Base-by-base conservation (phyloP, 768 basidiomycete genomes). In the Suillus variegatus region DNA sequence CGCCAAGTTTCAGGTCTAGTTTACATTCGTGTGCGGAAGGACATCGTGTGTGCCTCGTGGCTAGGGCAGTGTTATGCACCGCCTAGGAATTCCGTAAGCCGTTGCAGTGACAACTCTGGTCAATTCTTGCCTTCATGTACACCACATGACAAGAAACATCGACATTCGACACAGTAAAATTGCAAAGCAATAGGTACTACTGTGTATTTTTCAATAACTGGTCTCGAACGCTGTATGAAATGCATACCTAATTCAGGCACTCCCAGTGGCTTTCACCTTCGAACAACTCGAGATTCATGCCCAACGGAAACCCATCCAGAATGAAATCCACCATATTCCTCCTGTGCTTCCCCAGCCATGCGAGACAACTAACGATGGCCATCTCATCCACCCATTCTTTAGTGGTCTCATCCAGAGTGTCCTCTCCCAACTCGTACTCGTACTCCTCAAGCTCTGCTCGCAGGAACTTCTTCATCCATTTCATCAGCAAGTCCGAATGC, bases 281-380 rank as follows among this genome's bases (percentile, higher is more conserved):
- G 3, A 58, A 58, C 40, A 58, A 9, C 38, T 58, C 25, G 38
- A 25, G 8, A 18, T 40, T 20, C 56, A 57, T 25, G 4, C 4
- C 2, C 38, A 2, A 38, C 22, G 16, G 36, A 58, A 41, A 9
- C 9, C 6, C 16, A 35, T 25, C 16, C 22, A 25, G 57, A 25
- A 58, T 14, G 2, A 25, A 56, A 7, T 66, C 22, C 32, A 61
- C 35, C 4, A 67, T 28, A 22, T 67, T 36, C 14, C 25, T 40
- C 56, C 61, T 65, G 32, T 67, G 51, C 54, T 41, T 65, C 44
- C 57, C 60, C 64, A 67, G 18, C 66, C 66, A 67, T 1, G 28
- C 36, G n/a, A 67, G 46, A 46, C 51, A 22, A 20, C 60, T 46
- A 35, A 67, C 28, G 20, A 67, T 46, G 25, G 62, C 54, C 36